These are phyloP conservation scores for Leishmania braziliensis DNA, from an alignment of 208 protist genomes.

Conservation along the genomic window DNA sequence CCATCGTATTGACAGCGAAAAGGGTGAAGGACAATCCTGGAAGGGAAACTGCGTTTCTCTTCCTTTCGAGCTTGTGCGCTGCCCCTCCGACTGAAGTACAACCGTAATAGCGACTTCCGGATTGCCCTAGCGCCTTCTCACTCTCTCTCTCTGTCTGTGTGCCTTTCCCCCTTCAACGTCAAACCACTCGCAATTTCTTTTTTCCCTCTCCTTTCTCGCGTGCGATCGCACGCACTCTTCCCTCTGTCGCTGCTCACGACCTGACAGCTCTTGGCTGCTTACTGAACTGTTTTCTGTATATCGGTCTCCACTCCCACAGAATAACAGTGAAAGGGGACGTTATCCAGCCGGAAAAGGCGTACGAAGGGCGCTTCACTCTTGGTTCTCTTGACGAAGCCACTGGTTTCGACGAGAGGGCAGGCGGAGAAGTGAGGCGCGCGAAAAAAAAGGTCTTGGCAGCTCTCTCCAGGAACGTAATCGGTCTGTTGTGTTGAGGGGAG, in stretches of 20 bases:
- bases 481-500: background rate
- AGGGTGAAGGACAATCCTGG: background rate
- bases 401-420: background rate
- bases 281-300: background rate
- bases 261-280: background rate
- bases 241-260: background rate
- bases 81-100: too few species aligned
- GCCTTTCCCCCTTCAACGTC: background rate
- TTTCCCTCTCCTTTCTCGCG: background rate
- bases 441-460: background rate
- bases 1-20: background rate
- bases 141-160: background rate
- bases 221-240: background rate
- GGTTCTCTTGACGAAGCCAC: background rate
- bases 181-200: slow-evolving; percentile 7
- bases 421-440: background rate
- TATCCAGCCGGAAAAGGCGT: background rate
- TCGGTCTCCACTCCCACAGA: slow-evolving; percentile 6
- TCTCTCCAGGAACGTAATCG: background rate
- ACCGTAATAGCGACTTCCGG: background rate
- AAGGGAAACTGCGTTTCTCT: background rate
- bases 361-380: background rate
- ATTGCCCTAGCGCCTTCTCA: background rate
- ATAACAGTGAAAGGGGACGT: background rate
- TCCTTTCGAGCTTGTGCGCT: background rate